These are phyloP conservation scores for Hortiboletus flavorubellus DNA, from an alignment of 768 basidiomycete species.

Conservation along the genomic window DNA sequence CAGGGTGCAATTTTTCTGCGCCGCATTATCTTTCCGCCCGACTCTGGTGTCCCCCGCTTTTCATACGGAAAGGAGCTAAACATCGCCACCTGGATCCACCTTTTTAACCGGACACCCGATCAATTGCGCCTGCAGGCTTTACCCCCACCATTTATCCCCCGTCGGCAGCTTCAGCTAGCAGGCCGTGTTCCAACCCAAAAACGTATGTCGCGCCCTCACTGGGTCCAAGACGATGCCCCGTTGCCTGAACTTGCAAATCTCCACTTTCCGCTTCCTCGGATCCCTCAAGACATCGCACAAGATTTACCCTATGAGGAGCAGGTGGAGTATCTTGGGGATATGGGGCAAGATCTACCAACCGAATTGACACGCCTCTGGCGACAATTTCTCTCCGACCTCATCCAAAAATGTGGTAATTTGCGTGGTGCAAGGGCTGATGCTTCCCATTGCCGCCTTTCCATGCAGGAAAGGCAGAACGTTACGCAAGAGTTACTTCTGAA, in stretches of 20 bases:
- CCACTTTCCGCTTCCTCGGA: background rate
- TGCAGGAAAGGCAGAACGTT: background rate
- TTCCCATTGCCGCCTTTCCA: background rate
- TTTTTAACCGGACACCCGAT: background rate
- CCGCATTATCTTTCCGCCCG: background rate
- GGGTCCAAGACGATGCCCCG: background rate
- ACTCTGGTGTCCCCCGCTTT: background rate
- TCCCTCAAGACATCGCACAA: background rate
- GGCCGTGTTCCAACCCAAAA: slow-evolving; percentile 1
- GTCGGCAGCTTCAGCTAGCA: background rate
- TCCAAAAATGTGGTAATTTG: slow-evolving; percentile 6
- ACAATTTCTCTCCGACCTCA: background rate
- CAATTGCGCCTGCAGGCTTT: background rate
- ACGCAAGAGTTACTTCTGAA: background rate
- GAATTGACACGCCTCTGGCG: background rate
- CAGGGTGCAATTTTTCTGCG: no score
- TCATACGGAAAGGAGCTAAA: background rate
- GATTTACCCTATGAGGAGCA: slow-evolving; percentile 5
- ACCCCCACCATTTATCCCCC: background rate
- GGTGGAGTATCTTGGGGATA: background rate
- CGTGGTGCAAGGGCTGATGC: background rate
- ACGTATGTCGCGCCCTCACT: background rate
- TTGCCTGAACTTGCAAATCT: background rate
- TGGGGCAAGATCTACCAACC: background rate
- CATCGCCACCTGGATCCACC: background rate